Evolutionary conservation across 225 moss, liverwort and hornwort species (phyloP).

Genomic region (Neckera pumila): DNA sequence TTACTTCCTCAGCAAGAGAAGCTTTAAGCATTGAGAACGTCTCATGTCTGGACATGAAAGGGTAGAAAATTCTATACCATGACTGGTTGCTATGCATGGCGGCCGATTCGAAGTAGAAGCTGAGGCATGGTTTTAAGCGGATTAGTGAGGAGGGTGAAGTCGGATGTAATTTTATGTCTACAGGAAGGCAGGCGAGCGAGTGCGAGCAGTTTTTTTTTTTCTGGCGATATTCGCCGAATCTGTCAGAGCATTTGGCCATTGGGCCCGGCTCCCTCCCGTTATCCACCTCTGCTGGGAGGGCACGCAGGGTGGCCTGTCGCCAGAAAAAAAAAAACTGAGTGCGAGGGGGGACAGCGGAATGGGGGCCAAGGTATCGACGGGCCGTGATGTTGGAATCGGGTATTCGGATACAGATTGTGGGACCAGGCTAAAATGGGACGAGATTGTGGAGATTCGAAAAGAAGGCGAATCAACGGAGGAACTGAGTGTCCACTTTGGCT

Average conservation of each 20-base stretch:
- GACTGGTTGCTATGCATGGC: neutral
- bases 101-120: neutral
- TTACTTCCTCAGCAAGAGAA: neutral
- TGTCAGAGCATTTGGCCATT: too few species aligned
- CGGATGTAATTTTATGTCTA: neutral
- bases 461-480: slow-evolving; percentile 51
- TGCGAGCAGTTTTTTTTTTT: too few species aligned
- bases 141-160: neutral
- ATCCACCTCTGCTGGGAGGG: too few species aligned
- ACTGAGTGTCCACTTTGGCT: slow-evolving; percentile 73
- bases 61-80: neutral
- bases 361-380: slow-evolving; percentile 28
- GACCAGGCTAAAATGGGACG: neutral
- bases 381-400: neutral
- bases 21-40: neutral
- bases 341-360: neutral
- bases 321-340: too few species aligned
- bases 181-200: neutral
- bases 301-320: too few species aligned
- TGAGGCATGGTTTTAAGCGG: neutral
- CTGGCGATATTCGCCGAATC: too few species aligned
- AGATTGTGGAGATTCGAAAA: slow-evolving; percentile 28
- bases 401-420: neutral
- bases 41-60: neutral
- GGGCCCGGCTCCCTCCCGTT: too few species aligned